A percentile compares a stretch with the other conserved stretches of the same genome.
phyloP scores from a whole-genome alignment of 768 basidiomycete species.

The Amanita muscaria region DNA sequence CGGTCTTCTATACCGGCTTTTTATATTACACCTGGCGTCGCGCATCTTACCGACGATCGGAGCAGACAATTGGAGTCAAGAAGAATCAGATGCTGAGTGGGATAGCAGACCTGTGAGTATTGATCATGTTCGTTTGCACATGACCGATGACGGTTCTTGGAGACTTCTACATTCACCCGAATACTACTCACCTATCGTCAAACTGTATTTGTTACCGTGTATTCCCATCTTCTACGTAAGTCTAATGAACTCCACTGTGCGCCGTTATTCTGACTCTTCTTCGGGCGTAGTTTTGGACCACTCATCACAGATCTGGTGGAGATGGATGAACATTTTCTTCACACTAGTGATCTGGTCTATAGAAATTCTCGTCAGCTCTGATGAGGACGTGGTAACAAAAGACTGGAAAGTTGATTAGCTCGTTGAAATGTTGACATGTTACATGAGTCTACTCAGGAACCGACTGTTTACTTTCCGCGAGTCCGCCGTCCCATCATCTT shows the following conservation, averaged over 20 bases:
- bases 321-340: slow-evolving; percentile 87
- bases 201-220: slow-evolving; percentile 77
- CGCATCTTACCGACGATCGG: slow-evolving; percentile 81
- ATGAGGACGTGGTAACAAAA: slow-evolving; percentile 54
- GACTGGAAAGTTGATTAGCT: slow-evolving; percentile 74
- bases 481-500: slow-evolving; percentile 49
- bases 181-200: slow-evolving; percentile 78
- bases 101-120: slow-evolving; percentile 60
- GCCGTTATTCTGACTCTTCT: not conserved
- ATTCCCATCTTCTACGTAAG: slow-evolving; percentile 78
- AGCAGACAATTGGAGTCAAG: slow-evolving; percentile 68
- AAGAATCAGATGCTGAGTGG: slow-evolving; percentile 59
- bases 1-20: slow-evolving; percentile 71
- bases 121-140: not conserved
- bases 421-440: not conserved
- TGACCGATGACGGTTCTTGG: slow-evolving; percentile 10
- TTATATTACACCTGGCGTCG: slow-evolving; percentile 73
- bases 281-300: slow-evolving; percentile 64
- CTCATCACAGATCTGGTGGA: slow-evolving; percentile 90
- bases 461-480: slow-evolving; percentile 59
- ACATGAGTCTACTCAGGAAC: not conserved
- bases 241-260: not conserved
- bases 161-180: slow-evolving; percentile 73
- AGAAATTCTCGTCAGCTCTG: slow-evolving; percentile 72
- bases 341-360: slow-evolving; percentile 78